Evolutionary conservation across 73 alveolate species (phyloP), one percentile per base, ranked within the genome.

Genomic region (Stentor coeruleus): DNA sequence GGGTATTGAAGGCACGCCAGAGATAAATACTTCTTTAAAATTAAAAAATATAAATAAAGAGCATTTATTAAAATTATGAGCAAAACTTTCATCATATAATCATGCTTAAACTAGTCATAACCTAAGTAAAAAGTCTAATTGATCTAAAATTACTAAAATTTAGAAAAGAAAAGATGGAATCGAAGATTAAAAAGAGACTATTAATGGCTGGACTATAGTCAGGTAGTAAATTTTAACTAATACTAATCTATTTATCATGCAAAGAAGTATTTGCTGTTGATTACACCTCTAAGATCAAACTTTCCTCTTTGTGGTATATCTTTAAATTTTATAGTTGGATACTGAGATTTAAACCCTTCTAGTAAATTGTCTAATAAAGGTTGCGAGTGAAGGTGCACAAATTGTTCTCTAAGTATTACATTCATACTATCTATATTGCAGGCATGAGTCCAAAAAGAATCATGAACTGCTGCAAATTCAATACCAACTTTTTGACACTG

Each of bases 391-490:
- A 94, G 87, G 4, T 81, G 79, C 57, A 89, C 89, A 76, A 94
- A 79, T 81, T 90, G 86, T 58, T 90, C 92, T 84, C 98, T 85
- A 57, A 92, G 81, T 11, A 87, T 42, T 15, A 39, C 59, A 59
- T 89, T 84, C 92, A 94, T 87, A 35, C 39, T 74, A 3, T 95
- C 96, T 3, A 90, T 86, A 81, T 92, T 84, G 81, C 88, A 39
- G n/a, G 98, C 96, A 75, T 94, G 98, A 30, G 94, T 82, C 97
- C 98, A 94, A 81, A 81, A 94, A 38, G 97, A 90, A 83, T 94
- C 98, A 85, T 94, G 98, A 3, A 94, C 98, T 14, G 98, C 98
- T 11, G 97, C 97, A 82, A 94, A 94, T 36, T 84, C 85, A n/a
- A 94, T 92, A 0, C 94, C 88, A 74, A 82, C 30, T 37, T 89